phyloP scores from a whole-genome alignment of 768 basidiomycete genomes.

The Leucocoprinus birnbaumii region DNA sequence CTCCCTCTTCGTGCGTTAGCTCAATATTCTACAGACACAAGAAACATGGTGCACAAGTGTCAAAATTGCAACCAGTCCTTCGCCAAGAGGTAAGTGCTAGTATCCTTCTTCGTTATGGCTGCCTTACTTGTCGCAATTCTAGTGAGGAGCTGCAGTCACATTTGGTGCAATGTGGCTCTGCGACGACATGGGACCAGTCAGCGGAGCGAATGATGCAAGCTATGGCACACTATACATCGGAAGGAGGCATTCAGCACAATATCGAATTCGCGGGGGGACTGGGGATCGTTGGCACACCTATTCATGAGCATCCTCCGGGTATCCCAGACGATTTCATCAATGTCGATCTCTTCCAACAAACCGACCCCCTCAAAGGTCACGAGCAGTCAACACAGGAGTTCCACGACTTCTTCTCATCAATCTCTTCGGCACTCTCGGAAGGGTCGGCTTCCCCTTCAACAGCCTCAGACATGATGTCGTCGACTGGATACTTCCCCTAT shows the following conservation, averaged over 20 bases:
- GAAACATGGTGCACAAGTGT: constrained; percentile 23
- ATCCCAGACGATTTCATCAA: constrained; percentile 6
- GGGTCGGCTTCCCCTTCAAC: constrained; percentile 25
- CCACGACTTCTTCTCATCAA: constrained; percentile 13
- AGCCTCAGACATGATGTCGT: constrained; percentile 22
- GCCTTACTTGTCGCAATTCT: background rate
- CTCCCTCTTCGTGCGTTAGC: constrained; percentile 10
- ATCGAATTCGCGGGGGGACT: constrained; percentile 8
- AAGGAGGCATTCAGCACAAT: constrained; percentile 8
- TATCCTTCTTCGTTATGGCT: background rate
- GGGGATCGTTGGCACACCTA: constrained; percentile 10
- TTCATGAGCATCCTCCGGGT: constrained; percentile 6
- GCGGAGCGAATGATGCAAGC: constrained; percentile 11
- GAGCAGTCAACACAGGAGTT: constrained; percentile 7
- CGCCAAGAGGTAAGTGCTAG: constrained; percentile 16
- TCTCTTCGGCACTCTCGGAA: constrained; percentile 15
- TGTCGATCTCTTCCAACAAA: constrained; percentile 17
- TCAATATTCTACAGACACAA: constrained; percentile 19
- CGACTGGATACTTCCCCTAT: constrained; percentile 12
- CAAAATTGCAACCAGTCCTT: constrained; percentile 23
- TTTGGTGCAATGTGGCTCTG: constrained; percentile 8
- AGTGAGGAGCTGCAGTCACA: constrained; percentile 14
- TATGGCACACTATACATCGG: constrained; percentile 7
- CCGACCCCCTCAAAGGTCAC: background rate
- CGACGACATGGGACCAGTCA: constrained; percentile 9